Conservation (phyloP, 768 basidiomycete genomes). For the Xerocomus brunneocitrinus region DNA sequence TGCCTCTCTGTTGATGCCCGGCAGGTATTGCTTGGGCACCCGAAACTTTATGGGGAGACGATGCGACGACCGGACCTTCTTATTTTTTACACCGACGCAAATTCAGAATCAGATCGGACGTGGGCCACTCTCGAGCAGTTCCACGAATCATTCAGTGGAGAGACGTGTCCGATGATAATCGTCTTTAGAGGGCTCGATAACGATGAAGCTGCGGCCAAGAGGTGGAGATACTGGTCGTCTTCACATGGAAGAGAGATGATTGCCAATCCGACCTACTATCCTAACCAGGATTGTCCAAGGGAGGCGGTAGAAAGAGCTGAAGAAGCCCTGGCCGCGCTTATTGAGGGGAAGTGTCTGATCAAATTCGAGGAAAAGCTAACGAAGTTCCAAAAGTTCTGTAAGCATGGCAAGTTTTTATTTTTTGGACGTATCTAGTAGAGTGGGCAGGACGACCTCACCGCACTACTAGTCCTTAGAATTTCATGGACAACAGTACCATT, state of each 20-base stretch:
- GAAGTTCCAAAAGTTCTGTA: constrained; percentile 19
- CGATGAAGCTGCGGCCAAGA: constrained; percentile 9
- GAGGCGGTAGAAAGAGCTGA: constrained; percentile 18
- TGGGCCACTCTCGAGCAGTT: constrained; percentile 18
- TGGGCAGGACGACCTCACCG: too few species aligned
- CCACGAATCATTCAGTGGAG: constrained; percentile 13
- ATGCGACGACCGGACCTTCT: constrained; percentile 18
- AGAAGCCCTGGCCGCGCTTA: constrained; percentile 12
- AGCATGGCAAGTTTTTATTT: constrained; percentile 14
- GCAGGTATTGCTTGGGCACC: background rate
- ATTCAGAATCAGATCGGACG: constrained; percentile 4
- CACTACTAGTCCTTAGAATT: background rate
- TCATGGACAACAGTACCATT: background rate
- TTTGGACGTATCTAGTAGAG: constrained; percentile 6
- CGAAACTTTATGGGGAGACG: background rate
- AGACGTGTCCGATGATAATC: constrained; percentile 19
- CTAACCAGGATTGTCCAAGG: constrained; percentile 5
- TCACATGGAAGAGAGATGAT: constrained; percentile 10
- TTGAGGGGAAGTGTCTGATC: constrained; percentile 17
- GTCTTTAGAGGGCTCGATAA: constrained; percentile 19
- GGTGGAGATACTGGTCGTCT: constrained; percentile 16
- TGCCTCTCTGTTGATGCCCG: constrained; percentile 9
- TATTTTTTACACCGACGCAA: constrained; percentile 17
- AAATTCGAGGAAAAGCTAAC: constrained; percentile 17
- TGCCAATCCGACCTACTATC: constrained; percentile 21